phyloP scores from a whole-genome alignment of 345 rosid genomes.

The Lumnitzera racemosa region DNA sequence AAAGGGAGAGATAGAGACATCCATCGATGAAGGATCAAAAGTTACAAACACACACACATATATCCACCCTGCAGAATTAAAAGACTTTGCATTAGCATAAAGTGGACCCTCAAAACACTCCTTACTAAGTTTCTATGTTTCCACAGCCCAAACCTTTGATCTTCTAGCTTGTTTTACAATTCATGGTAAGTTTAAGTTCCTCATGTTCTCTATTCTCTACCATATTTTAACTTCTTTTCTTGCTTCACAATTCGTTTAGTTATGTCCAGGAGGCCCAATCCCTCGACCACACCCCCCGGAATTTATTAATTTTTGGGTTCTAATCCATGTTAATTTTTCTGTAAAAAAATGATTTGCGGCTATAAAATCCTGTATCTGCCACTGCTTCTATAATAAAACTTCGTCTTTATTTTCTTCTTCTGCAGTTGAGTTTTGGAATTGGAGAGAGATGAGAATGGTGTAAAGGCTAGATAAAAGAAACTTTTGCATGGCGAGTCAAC shows the following conservation, averaged over 20 bases:
- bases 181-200: constrained; percentile 1
- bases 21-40: constrained; percentile 30
- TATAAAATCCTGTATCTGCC: too few species aligned
- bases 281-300: too few species aligned
- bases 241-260: too few species aligned
- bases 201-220: neutral
- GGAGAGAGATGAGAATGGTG: constrained; percentile 17
- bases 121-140: constrained; percentile 16
- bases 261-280: too few species aligned
- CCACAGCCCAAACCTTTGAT: constrained; percentile 50
- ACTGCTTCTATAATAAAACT: neutral
- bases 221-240: too few species aligned
- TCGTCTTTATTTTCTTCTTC: neutral
- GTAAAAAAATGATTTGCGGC: neutral
- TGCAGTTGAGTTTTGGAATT: neutral
- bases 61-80: too few species aligned
- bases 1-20: constrained; percentile 30
- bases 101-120: constrained; percentile 35
- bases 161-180: constrained; percentile 12
- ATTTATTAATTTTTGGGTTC: too few species aligned
- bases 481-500: constrained; percentile 67
- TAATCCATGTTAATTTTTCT: neutral
- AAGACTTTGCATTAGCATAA: constrained; percentile 11
- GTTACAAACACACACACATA: constrained; percentile 8
- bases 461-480: constrained; percentile 4